These are phyloP conservation scores for Trichoderma harzianum DNA, from an alignment of 2,329 filamentous ascomycete species.

Conservation along the genomic window DNA sequence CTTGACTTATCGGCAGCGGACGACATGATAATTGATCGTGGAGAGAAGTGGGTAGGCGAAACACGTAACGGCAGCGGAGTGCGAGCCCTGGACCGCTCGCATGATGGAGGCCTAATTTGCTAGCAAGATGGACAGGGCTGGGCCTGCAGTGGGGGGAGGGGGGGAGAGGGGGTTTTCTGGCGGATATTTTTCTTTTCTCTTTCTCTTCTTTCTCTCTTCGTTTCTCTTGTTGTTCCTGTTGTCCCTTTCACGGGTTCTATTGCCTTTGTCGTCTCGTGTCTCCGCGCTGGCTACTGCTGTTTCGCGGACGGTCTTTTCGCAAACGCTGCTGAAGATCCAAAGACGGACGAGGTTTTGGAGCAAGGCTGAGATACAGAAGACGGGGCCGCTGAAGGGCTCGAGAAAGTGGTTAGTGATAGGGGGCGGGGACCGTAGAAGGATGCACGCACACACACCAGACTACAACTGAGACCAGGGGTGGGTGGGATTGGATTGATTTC, in stretches of 20 bases:
- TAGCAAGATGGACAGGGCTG: slow-evolving; percentile 17
- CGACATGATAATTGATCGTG: slow-evolving; percentile 44
- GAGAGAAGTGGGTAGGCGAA: slow-evolving; percentile 27
- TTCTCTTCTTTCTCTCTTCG: not conserved
- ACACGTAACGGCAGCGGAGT: slow-evolving; percentile 34
- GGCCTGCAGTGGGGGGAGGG: slow-evolving; percentile 9
- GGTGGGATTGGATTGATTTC: not conserved
- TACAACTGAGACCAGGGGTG: not conserved
- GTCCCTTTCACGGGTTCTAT: not conserved
- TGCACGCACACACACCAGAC: slow-evolving; percentile 4
- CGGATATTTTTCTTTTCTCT: not conserved
- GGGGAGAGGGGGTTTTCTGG: not conserved
- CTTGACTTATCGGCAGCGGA: slow-evolving; percentile 73
- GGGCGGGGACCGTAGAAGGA: slow-evolving; percentile 11
- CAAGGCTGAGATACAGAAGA: slow-evolving; percentile 16
- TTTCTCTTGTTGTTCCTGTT: not conserved
- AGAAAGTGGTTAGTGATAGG: slow-evolving; percentile 14
- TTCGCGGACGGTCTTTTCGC: not conserved
- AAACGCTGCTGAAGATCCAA: not conserved
- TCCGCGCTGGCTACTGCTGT: not conserved
- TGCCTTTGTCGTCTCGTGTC: not conserved
- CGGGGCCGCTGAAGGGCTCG: slow-evolving; percentile 16
- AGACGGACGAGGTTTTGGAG: not conserved
- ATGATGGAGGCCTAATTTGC: slow-evolving; percentile 33
- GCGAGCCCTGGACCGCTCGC: slow-evolving; percentile 39